A percentile compares a stretch with the other conserved stretches of the same genome.
These are phyloP conservation scores for Achaetomium macrosporum DNA, from an alignment of 2,329 filamentous ascomycete species.

Conservation along the genomic window DNA sequence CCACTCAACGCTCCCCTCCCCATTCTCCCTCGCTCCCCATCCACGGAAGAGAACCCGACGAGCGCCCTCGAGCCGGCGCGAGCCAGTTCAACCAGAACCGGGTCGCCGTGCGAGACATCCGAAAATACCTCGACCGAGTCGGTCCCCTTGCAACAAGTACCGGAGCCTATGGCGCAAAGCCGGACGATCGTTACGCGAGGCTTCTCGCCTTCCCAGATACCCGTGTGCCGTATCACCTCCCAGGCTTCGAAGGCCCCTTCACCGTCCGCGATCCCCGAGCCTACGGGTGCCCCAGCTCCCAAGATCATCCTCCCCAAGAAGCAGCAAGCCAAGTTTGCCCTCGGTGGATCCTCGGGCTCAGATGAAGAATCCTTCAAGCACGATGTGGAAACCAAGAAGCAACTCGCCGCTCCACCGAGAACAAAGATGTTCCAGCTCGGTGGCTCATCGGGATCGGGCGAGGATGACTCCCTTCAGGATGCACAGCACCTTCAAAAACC, in stretches of 20 bases:
- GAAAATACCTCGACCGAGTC: slow-evolving; percentile 47
- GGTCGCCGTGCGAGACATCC: slow-evolving; percentile 54
- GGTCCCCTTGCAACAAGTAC: slow-evolving; percentile 28
- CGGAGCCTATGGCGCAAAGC: slow-evolving; percentile 49
- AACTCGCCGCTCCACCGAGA: slow-evolving; percentile 29
- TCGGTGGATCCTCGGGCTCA: slow-evolving; percentile 70
- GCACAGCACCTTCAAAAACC: slow-evolving; percentile 42
- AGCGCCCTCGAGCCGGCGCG: slow-evolving; percentile 32
- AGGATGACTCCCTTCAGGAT: slow-evolving; percentile 62
- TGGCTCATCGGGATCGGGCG: slow-evolving; percentile 68
- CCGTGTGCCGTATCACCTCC: slow-evolving; percentile 39
- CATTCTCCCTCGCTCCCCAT: slow-evolving; percentile 35
- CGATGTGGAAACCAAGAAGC: slow-evolving; percentile 42
- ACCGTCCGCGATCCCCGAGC: slow-evolving; percentile 57
- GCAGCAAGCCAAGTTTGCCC: slow-evolving; percentile 55
- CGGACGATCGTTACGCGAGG: slow-evolving; percentile 69
- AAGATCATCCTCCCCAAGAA: slow-evolving; percentile 66
- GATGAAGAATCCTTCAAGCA: slow-evolving; percentile 68
- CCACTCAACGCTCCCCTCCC: slow-evolving; percentile 53
- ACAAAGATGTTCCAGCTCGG: slow-evolving; percentile 47
- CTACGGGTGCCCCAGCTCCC: slow-evolving; percentile 48
- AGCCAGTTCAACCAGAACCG: slow-evolving; percentile 41
- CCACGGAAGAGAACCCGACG: slow-evolving; percentile 37
- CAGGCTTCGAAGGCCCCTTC: slow-evolving; percentile 45
- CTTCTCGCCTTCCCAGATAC: slow-evolving; percentile 72